Percentiles rank a stretch among this genome's conserved stretches.
phyloP scores from a whole-genome alignment of 2,329 filamentous ascomycete species.

The Amesomyces nigricolor region DNA sequence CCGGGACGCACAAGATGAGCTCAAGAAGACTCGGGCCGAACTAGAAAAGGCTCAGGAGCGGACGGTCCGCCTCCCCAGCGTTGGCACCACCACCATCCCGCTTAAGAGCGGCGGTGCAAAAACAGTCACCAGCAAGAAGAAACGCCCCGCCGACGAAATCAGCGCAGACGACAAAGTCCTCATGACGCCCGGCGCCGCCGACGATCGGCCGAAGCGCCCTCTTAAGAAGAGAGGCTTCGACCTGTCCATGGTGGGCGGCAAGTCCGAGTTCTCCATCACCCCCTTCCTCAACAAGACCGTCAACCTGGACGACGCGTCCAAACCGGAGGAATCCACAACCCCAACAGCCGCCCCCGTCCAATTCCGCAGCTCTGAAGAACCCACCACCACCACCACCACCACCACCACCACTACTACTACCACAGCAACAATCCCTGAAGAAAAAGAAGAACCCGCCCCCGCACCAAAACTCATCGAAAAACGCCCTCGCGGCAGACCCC shows the following conservation, averaged over 20 bases:
- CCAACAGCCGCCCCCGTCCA: conserved; percentile 13
- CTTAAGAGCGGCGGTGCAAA: conserved; percentile 31
- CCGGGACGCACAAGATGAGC: conserved; percentile 62
- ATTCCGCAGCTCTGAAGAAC: conserved; percentile 17
- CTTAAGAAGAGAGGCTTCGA: conserved; percentile 54
- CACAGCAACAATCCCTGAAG: conserved; percentile 17
- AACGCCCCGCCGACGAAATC: conserved; percentile 43
- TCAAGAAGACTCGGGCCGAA: conserved; percentile 56
- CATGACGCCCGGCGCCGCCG: conserved; percentile 36
- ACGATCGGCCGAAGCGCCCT: conserved; percentile 37
- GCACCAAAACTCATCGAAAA: conserved; percentile 24
- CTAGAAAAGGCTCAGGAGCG: conserved; percentile 36
- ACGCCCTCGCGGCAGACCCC: conserved; percentile 44
- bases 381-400: conserved; percentile 6
- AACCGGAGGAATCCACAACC: conserved; percentile 18
- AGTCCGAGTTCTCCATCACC: conserved; percentile 89
- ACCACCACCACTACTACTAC: too few relatives aligned
- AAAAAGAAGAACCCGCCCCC: conserved; percentile 5
- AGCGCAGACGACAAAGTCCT: conserved; percentile 45
- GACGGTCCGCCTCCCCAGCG: conserved; percentile 32
- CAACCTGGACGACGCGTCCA: conserved; percentile 43
- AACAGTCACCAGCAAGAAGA: conserved; percentile 36
- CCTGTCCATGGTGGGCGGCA: conserved; percentile 65
- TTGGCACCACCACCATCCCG: conserved; percentile 26
- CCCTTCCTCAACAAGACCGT: conserved; percentile 73